Percentiles rank a stretch among this genome's conserved stretches.
Conservation (phyloP, 129 eudicot species). For the Lactuca sativa region DNA sequence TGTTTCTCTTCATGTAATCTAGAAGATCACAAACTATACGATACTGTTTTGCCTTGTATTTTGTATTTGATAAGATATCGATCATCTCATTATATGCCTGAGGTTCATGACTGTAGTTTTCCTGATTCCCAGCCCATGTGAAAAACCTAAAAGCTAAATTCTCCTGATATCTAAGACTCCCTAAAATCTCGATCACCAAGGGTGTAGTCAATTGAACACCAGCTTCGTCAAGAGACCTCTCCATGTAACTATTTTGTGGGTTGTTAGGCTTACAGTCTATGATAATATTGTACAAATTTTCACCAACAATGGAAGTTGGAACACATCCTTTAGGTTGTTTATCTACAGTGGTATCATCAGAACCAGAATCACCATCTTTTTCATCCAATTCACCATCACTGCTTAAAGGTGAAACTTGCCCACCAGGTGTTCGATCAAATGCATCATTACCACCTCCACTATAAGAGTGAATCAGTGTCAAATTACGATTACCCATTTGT, state of each 20-base stretch:
- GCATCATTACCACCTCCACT: conserved; percentile 26
- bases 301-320: conserved; percentile 34
- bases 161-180: conserved; percentile 66
- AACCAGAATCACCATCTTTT: conserved; percentile 4
- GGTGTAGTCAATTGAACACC: conserved; percentile 53
- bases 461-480: conserved; percentile 19
- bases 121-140: conserved; percentile 82
- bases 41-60: conserved; percentile 72
- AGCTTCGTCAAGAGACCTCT: conserved; percentile 46
- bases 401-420: conserved; percentile 18
- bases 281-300: conserved; percentile 48
- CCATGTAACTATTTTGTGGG: conserved; percentile 49
- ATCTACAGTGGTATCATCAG: conserved; percentile 15
- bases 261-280: conserved; percentile 41
- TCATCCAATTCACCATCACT: conserved; percentile 41
- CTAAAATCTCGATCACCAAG: conserved; percentile 58
- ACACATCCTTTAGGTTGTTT: conserved; percentile 13
- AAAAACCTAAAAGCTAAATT: conserved; percentile 81
- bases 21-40: conserved; percentile 79
- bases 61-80: conserved; percentile 76
- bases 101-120: conserved; percentile 65
- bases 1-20: conserved; percentile 74
- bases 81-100: conserved; percentile 70
- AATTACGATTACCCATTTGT: neutral
- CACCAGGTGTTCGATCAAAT: conserved; percentile 33